Evolutionary conservation across 1,284 basidiomycete species (phyloP), one percentile per base, ranked within the genome.

Genomic region (Cerrena zonata): DNA sequence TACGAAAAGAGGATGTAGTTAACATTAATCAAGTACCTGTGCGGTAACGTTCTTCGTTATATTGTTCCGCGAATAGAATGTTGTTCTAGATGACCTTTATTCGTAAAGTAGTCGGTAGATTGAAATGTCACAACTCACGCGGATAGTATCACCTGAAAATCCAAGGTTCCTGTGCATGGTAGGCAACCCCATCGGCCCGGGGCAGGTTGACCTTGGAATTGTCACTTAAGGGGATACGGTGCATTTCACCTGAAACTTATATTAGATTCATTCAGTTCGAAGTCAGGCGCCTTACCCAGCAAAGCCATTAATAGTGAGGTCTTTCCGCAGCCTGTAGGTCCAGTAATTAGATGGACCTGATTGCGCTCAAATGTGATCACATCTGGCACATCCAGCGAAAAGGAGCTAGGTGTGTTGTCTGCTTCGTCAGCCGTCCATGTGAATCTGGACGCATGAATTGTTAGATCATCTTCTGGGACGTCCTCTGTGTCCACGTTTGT

Each of bases 91-190:
- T 27, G 25, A 37, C 0, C n/a, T 19, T 5, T 25, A 48, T 37
- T 13, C 13, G 10, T n/a, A 30, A 24, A 51, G n/a, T n/a, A 2
- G 4, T 25, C 19, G n/a, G 12, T 12, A 26, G 11, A 12, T 13
- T n/a, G 23, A 22, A 2, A 44, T 11, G 30, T 47, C 42, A 3
- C 13, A 2, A 22, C 58, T 48, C 40, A 70, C 71, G 53, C 66
- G 65, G 43, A 75, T 72, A 0, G 72, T 75, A 46, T 70, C 72
- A 53, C 80, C n/a, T 82, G 51, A 76, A 71, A 5, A 84, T 79
- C 86, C 86, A 90, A 2, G 83, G 79, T 59, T 88, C 84, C 61
- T 90, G 86, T 1, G 84, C 79, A 4, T 83, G 82, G 65, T 84
- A 89, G 0, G 82, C 80, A 7, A 89, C 76, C 2, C 85, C 84